A percentile compares a stretch with the other conserved stretches of the same genome.
phyloP scores from a whole-genome alignment of 169 alveolate species.

The Plasmodium falciparum region DNA sequence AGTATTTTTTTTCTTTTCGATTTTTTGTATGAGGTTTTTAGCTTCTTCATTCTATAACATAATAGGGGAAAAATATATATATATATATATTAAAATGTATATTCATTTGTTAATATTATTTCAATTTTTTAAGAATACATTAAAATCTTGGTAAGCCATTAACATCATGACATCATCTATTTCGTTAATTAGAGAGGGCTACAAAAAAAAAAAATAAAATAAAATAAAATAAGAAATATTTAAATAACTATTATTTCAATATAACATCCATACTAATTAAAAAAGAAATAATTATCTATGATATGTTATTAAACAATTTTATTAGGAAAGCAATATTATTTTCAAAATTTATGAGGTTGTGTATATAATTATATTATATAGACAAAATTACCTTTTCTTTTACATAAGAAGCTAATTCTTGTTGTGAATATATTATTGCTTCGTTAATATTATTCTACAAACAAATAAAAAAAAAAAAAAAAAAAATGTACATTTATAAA shows the following conservation, averaged over 20 bases:
- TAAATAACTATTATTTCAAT: no score
- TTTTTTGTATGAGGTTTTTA: conserved; percentile 65
- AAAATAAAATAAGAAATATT: neutral
- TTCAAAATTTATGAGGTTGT: no score
- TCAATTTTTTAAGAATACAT: conserved; percentile 6
- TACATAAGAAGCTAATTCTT: conserved; percentile 72
- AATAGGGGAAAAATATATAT: neutral
- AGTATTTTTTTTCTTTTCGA: conserved; percentile 78
- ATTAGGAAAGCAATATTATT: no score
- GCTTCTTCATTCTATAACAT: conserved; percentile 80
- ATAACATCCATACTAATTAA: no score
- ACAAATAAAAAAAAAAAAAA: neutral
- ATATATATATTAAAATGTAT: no score
- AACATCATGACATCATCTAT: conserved; percentile 76
- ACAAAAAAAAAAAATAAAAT: conserved; percentile 25
- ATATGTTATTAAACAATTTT: no score
- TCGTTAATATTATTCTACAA: conserved; percentile 65
- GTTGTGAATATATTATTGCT: conserved; percentile 75
- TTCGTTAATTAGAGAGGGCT: conserved; percentile 76
- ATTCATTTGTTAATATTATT: no score
- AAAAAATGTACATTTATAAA: neutral
- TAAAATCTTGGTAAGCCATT: conserved; percentile 72
- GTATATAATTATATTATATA: no score
- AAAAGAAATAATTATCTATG: no score
- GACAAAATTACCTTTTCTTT: conserved; percentile 55